phyloP scores from a whole-genome alignment of 225 moss, liverwort and hornwort species.

The Pleurozium schreberi region DNA sequence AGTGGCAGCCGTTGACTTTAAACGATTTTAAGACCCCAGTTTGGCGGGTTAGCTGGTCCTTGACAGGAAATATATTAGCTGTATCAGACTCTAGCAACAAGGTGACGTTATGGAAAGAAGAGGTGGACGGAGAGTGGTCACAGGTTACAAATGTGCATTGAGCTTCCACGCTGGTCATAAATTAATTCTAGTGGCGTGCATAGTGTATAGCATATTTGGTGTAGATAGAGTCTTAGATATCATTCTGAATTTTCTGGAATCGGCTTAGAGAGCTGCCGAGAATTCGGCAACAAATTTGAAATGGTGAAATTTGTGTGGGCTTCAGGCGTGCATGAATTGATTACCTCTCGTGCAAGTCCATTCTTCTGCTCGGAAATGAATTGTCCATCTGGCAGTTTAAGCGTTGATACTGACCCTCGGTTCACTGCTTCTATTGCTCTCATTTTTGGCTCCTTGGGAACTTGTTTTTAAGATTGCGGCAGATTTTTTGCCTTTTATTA shows the following conservation, averaged over 20 bases:
- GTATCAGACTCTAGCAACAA: conserved; percentile 72
- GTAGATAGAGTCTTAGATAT: conserved; percentile 12
- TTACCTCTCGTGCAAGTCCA: not conserved
- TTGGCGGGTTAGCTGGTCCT: conserved; percentile 83
- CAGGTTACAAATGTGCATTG: conserved; percentile 59
- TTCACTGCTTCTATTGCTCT: not conserved
- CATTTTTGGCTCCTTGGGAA: not conserved
- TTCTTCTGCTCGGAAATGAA: not conserved
- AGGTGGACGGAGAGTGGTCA: conserved; percentile 85
- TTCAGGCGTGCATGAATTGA: not conserved
- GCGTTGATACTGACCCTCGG: not conserved
- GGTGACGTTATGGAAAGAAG: conserved; percentile 91
- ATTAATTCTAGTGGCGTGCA: not conserved
- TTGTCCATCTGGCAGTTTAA: not conserved
- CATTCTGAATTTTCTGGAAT: not conserved
- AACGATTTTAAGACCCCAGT: conserved; percentile 77
- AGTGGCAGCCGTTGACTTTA: conserved; percentile 74
- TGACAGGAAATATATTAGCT: conserved; percentile 86
- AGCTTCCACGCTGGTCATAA: not conserved
- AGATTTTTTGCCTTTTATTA: too few relatives aligned
- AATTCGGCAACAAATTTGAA: not conserved
- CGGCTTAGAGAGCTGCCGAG: not conserved
- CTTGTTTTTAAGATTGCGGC: not conserved
- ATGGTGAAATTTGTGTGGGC: not conserved
- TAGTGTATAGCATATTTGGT: conserved; percentile 23